Base-by-base conservation (phyloP, 1,284 basidiomycete species). In the Tilletia setariae region DNA sequence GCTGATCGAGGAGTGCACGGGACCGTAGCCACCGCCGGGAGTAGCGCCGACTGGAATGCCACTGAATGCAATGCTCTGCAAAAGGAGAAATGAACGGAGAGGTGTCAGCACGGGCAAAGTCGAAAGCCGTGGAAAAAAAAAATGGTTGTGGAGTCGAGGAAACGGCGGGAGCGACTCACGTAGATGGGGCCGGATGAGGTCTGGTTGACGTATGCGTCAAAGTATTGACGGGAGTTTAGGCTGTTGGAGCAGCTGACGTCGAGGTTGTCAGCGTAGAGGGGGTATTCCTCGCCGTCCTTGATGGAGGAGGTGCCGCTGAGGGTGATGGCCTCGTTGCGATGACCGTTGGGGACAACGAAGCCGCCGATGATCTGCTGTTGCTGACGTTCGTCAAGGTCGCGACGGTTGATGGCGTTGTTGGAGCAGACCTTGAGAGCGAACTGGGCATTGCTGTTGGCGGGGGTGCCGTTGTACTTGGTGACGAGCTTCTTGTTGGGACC, bases 401-500 rank as follows among this genome's bases (percentile, higher is more conserved):
- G 51, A 28, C 51, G 23, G 21, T 53, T 25, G 51, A 25, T 53
- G 51, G 21, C 13, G 2, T 2, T 23, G 51, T 28, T 53, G 16
- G 51, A 25, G 51, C 51, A 53, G 4, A n/a, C 6, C 51, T 53
- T 21, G n/a, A 25, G 2, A 7, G 23, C 51, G 51, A 53, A 53
- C 15, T 53, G 21, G 21, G 51, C 16, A 25, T 3, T 7, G n/a
- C 23, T 15, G 28, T 1, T 13, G 28, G 1, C 13, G 4, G 3
- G 51, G 15, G 21, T 25, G 21, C 51, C 51, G 51, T 53, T 53
- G 51, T 23, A 53, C 51, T 53, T 53, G n/a, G 51, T 53, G 6
- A 23, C 28, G 23, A 53, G 23, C 51, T 53, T 53, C 21, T 25
- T 1, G 16, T 23, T 11, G 23, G 23, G 11, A 4, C 28, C n/a